Evolutionary conservation across 2,329 filamentous ascomycete genomes (phyloP).

Genomic region (Fusarium sp.): DNA sequence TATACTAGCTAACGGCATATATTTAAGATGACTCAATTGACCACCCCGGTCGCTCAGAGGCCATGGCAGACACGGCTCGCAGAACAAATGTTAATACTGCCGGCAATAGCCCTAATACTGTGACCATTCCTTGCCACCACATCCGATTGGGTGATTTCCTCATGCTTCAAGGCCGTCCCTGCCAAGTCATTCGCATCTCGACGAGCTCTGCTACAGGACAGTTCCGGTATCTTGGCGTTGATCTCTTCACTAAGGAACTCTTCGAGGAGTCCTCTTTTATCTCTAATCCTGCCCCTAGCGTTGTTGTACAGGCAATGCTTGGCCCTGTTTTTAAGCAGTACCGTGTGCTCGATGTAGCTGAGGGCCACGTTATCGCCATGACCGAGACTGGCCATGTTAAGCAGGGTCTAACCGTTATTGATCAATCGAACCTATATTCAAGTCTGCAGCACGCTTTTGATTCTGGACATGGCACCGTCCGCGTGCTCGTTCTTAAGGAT

Average conservation of each 20-base stretch:
- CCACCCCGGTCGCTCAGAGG: too few species aligned
- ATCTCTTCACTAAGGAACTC: conserved; percentile 99
- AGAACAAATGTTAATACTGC: too few species aligned
- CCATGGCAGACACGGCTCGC: too few species aligned
- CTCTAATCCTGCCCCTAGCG: conserved; percentile 95
- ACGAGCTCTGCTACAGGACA: conserved; percentile 97
- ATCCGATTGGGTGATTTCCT: conserved; percentile 98
- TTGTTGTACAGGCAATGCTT: conserved; percentile 99
- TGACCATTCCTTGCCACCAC: conserved; percentile 99
- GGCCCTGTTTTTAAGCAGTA: conserved; percentile 99
- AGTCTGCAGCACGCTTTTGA: conserved; percentile 88
- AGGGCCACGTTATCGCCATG: conserved; percentile 92
- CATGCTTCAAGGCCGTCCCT: conserved; percentile 98
- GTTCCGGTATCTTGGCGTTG: conserved; percentile 99
- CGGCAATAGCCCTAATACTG: too few species aligned
- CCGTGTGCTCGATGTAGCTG: conserved; percentile 96
- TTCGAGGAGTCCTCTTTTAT: conserved; percentile 99
- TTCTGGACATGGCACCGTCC: conserved; percentile 91
- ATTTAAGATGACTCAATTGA: too few species aligned
- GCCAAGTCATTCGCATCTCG: conserved; percentile 99
- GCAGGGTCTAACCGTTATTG: conserved; percentile 91
- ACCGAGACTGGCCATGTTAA: conserved; percentile 99
- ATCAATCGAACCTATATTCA: conserved; percentile 89
- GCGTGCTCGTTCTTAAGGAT: conserved; percentile 95
- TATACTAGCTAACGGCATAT: too few species aligned